phyloP scores from a whole-genome alignment of 2,329 filamentous ascomycete species.

The Calonectria naviculata region DNA sequence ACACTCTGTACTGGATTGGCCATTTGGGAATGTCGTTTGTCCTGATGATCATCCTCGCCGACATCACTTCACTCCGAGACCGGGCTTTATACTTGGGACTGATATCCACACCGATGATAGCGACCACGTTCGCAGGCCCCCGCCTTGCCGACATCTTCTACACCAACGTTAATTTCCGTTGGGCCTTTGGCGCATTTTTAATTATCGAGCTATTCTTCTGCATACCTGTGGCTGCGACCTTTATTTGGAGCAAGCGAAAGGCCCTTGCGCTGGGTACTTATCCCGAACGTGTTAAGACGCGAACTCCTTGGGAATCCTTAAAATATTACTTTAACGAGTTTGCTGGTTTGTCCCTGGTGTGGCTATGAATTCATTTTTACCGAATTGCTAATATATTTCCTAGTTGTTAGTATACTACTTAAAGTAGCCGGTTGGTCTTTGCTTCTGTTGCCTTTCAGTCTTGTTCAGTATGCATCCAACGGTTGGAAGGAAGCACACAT shows the following conservation, averaged over 20 bases:
- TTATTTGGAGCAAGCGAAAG: conserved; percentile 54
- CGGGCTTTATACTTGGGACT: conserved; percentile 55
- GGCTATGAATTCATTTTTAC: too few species aligned
- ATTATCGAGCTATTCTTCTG: conserved; percentile 68
- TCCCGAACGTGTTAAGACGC: conserved; percentile 53
- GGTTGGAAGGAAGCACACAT: conserved; percentile 57
- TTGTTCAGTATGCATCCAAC: conserved; percentile 46
- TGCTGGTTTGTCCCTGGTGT: conserved; percentile 54
- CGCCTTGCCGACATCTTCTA: conserved; percentile 53
- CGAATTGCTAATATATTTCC: conserved; percentile 27
- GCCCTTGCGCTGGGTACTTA: conserved; percentile 61
- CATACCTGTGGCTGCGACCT: conserved; percentile 48
- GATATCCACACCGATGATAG: conserved; percentile 57
- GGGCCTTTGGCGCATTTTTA: conserved; percentile 70
- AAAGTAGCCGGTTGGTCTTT: conserved; percentile 61
- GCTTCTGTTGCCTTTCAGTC: conserved; percentile 63
- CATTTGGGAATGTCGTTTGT: conserved; percentile 53
- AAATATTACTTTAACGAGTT: conserved; percentile 68
- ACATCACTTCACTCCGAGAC: conserved; percentile 56
- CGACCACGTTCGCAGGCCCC: conserved; percentile 57
- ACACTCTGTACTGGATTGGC: conserved; percentile 74
- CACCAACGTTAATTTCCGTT: conserved; percentile 52
- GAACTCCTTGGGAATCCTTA: conserved; percentile 58
- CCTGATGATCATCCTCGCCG: conserved; percentile 55
- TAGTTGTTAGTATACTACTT: conserved; percentile 63